Evolutionary conservation across 176 grass and related monocot species (phyloP).

Genomic region (Neostapfia colusana): DNA sequence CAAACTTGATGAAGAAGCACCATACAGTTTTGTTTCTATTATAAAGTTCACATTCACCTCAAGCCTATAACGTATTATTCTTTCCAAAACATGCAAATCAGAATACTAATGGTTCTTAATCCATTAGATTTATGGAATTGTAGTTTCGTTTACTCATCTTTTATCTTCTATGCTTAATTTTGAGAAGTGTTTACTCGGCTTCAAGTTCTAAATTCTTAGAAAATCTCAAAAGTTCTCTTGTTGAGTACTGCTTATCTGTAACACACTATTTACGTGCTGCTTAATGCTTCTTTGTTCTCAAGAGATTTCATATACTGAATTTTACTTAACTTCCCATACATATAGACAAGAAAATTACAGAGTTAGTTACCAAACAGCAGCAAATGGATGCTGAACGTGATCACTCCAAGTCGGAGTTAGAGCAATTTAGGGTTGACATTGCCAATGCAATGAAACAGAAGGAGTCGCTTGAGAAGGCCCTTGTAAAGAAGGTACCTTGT

Average conservation of each 20-base stretch:
- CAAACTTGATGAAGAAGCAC: background rate
- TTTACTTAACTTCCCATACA: conserved; percentile 89
- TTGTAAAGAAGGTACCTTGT: conserved; percentile 83
- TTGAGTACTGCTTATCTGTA: conserved; percentile 30
- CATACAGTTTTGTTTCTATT: conserved; percentile 10
- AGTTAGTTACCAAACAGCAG: conserved; percentile 87
- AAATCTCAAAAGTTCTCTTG: background rate
- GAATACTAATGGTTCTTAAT: background rate
- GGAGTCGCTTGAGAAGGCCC: conserved; percentile 65
- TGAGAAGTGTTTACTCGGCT: conserved; percentile 2
- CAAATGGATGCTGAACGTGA: conserved; percentile 91
- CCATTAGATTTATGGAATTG: background rate
- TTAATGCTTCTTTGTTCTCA: conserved; percentile 29
- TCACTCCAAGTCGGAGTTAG: conserved; percentile 73
- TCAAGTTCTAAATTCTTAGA: conserved; percentile 28
- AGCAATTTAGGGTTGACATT: conserved; percentile 80
- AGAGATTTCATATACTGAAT: background rate
- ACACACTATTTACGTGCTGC: conserved; percentile 9
- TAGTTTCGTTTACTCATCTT: background rate
- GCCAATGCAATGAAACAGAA: conserved; percentile 68
- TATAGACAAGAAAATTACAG: conserved; percentile 92
- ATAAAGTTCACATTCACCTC: conserved; percentile 3
- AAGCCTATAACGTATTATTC: background rate
- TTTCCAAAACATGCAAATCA: background rate
- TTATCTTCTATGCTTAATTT: conserved; percentile 14